A percentile compares a stretch with the other conserved stretches of the same genome.
phyloP scores from a whole-genome alignment of 192 early-diverging fungal genomes.

The Coemansia sp. region DNA sequence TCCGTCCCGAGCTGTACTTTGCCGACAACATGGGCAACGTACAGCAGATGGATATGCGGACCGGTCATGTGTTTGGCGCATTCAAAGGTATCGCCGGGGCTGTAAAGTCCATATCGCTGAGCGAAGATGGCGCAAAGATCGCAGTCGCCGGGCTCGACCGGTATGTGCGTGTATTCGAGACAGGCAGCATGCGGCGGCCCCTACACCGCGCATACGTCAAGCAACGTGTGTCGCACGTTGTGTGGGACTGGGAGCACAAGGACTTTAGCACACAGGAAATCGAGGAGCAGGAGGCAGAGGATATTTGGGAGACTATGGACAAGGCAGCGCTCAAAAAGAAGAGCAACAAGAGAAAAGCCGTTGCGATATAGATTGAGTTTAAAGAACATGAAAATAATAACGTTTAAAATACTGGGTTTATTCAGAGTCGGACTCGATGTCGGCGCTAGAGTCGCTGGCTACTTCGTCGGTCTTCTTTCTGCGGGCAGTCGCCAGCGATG shows the following conservation, averaged over 20 bases:
- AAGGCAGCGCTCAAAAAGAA: constrained; percentile 7
- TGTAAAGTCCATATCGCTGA: constrained; percentile 53
- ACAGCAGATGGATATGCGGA: constrained; percentile 60
- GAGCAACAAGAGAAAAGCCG: constrained; percentile 11
- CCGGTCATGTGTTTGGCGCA: constrained; percentile 56
- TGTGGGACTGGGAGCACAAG: constrained; percentile 61
- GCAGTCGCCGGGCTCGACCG: constrained; percentile 73
- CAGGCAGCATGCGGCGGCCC: constrained; percentile 48
- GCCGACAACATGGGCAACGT: constrained; percentile 62
- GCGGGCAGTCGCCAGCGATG: constrained; percentile 11
- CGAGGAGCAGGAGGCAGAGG: constrained; percentile 60
- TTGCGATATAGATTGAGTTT: not conserved
- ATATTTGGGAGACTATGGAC: constrained; percentile 63
- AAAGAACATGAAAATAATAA: not conserved
- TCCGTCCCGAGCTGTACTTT: constrained; percentile 60
- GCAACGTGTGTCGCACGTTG: constrained; percentile 62
- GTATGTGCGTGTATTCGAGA: constrained; percentile 74
- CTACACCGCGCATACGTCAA: constrained; percentile 74
- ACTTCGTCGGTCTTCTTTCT: constrained; percentile 38
- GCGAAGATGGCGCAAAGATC: constrained; percentile 55
- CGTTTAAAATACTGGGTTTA: not conserved
- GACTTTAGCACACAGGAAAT: constrained; percentile 33
- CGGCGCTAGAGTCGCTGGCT: constrained; percentile 1
- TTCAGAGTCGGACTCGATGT: constrained; percentile 6
- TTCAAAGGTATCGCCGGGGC: constrained; percentile 59